These are phyloP conservation scores for Metrosideros polymorpha DNA, from an alignment of 441 rosid species.

Conservation along the genomic window DNA sequence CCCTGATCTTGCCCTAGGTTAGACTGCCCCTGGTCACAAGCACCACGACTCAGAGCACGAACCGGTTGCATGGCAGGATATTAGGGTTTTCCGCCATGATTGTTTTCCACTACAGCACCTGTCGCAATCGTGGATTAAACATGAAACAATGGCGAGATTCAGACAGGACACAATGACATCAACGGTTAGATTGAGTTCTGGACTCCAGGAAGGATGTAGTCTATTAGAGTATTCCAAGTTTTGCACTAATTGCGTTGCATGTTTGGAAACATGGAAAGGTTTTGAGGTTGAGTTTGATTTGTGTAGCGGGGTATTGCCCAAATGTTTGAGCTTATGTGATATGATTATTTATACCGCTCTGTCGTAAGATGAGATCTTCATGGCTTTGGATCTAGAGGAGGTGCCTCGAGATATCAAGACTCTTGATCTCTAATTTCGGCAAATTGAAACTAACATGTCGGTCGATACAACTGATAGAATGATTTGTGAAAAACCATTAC, in stretches of 20 bases:
- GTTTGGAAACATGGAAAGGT: neutral
- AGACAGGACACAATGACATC: neutral
- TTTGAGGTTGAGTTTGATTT: neutral
- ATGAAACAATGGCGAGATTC: neutral
- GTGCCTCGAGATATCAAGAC: neutral
- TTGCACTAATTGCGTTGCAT: neutral
- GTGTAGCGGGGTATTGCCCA: neutral
- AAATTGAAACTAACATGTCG: neutral
- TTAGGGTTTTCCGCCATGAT: neutral
- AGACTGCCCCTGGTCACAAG: neutral
- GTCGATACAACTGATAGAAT: neutral
- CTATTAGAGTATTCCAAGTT: neutral
- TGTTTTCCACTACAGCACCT: neutral
- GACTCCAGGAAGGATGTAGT: neutral
- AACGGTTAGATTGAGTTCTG: neutral
- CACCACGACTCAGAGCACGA: neutral
- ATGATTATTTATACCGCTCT: neutral
- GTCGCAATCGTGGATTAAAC: neutral
- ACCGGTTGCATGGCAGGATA: neutral
- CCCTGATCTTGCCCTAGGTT: neutral
- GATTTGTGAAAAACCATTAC: neutral
- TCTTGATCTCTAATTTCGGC: neutral
- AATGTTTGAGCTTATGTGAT: neutral
- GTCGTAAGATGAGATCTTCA: neutral
- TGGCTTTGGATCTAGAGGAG: neutral